Conservation (phyloP, 139 green algal species). For the Volvox reticuliferus region DNA sequence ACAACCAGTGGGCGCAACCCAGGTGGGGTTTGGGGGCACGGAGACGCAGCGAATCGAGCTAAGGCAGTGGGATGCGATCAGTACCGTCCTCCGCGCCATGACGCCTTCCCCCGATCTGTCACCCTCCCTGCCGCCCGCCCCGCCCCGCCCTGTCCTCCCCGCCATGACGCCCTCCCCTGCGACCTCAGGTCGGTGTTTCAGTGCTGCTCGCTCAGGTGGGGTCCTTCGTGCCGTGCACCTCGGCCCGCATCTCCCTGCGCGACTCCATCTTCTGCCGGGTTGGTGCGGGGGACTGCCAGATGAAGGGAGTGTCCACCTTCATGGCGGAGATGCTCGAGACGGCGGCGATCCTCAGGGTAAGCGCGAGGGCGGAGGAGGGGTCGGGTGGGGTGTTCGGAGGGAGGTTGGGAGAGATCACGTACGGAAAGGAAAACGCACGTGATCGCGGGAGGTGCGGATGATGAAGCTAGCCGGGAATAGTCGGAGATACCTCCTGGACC, state of each 20-base stretch:
- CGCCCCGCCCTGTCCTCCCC: too few relatives aligned
- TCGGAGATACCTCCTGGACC: too few relatives aligned
- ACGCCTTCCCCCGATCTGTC: not conserved
- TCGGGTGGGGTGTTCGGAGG: not conserved
- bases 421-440: not conserved
- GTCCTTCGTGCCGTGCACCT: slow-evolving; percentile 92
- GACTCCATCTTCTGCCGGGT: slow-evolving; percentile 98
- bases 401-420: not conserved
- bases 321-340: slow-evolving; percentile 99
- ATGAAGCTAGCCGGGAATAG: too few relatives aligned
- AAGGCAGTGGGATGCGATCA: too few relatives aligned
- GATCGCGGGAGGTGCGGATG: too few relatives aligned
- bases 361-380: not conserved
- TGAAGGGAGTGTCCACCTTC: slow-evolving; percentile 96
- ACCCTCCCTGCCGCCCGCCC: too few relatives aligned
- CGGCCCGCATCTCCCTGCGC: slow-evolving; percentile 86
- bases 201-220: slow-evolving; percentile 95
- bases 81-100: too few relatives aligned
- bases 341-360: slow-evolving; percentile 86
- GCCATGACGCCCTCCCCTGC: not conserved
- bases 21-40: not conserved
- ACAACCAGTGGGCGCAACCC: not conserved
- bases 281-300: slow-evolving; percentile 96
- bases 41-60: not conserved
- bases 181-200: slow-evolving; percentile 82